Percentiles rank a stretch among this genome's conserved stretches.
These are phyloP conservation scores for Auxenochlorella protothecoides DNA, from an alignment of 139 green algal species.

Conservation along the genomic window DNA sequence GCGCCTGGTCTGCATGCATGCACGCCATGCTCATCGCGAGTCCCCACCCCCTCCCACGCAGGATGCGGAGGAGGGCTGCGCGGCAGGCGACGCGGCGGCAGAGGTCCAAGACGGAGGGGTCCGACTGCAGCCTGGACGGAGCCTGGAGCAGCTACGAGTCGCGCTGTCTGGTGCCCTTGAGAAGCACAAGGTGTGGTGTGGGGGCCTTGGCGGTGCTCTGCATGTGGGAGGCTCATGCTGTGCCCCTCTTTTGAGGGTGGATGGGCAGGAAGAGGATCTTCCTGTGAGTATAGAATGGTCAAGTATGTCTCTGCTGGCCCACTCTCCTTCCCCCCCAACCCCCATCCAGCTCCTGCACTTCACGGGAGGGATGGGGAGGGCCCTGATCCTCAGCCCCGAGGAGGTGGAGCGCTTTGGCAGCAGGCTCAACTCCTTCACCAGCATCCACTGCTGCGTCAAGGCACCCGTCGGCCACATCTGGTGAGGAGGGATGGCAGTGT, in stretches of 20 bases:
- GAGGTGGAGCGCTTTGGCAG: no score
- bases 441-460: no score
- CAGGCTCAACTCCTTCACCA: no score
- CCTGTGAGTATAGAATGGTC: not conserved
- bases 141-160: not conserved
- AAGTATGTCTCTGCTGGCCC: not conserved
- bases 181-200: not conserved
- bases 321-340: no score
- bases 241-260: not conserved
- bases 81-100: not conserved
- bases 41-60: no score
- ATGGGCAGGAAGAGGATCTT: not conserved
- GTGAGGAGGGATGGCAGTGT: no score
- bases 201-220: not conserved
- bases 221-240: not conserved
- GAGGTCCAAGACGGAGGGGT: constrained; percentile 1
- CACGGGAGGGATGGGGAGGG: no score
- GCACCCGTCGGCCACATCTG: no score
- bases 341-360: no score
- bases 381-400: no score
- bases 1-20: no score
- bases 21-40: no score
- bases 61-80: not conserved
- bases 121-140: constrained; percentile 2
- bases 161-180: not conserved